Percentiles rank a stretch among this genome's conserved stretches.
These are phyloP conservation scores for Apiotrichum gracile DNA, from an alignment of 1,284 basidiomycete genomes.

Conservation along the genomic window DNA sequence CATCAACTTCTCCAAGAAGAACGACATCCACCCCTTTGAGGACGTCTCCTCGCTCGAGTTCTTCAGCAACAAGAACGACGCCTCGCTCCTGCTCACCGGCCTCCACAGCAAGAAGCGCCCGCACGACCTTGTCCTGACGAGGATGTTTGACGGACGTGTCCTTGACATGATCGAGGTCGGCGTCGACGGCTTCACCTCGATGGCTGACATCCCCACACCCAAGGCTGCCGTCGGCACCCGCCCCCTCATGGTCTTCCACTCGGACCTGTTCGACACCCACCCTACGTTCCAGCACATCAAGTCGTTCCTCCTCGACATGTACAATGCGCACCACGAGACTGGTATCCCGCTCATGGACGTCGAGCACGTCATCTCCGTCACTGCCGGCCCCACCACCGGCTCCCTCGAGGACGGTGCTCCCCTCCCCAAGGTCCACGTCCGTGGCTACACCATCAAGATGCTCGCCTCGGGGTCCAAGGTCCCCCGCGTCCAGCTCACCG, in stretches of 20 bases:
- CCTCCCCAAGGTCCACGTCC: slow-evolving; percentile 78
- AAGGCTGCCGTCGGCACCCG: slow-evolving; percentile 88
- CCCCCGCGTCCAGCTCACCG: slow-evolving; percentile 73
- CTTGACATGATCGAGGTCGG: slow-evolving; percentile 95
- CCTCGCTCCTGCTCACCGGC: slow-evolving; percentile 82
- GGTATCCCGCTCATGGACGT: slow-evolving; percentile 77
- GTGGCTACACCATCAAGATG: slow-evolving; percentile 74
- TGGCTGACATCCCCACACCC: slow-evolving; percentile 75
- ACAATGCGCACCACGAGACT: slow-evolving; percentile 81
- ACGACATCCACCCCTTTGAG: slow-evolving; percentile 86
- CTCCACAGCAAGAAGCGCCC: slow-evolving; percentile 94
- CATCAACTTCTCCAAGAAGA: slow-evolving; percentile 93
- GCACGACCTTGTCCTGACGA: slow-evolving; percentile 74
- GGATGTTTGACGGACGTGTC: slow-evolving; percentile 81
- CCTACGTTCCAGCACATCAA: slow-evolving; percentile 88
- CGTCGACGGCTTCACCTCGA: slow-evolving; percentile 69
- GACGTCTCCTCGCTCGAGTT: slow-evolving; percentile 77
- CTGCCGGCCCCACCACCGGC: slow-evolving; percentile 57
- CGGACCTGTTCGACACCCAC: slow-evolving; percentile 85
- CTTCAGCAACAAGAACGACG: slow-evolving; percentile 92
- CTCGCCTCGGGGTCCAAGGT: slow-evolving; percentile 66
- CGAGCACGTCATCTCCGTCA: slow-evolving; percentile 86
- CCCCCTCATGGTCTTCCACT: slow-evolving; percentile 92
- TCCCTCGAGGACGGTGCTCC: slow-evolving; percentile 36
- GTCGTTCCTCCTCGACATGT: slow-evolving; percentile 77